These are phyloP conservation scores for Xylaria palmicola DNA, from an alignment of 495 filamentous ascomycete genomes.

Conservation along the genomic window DNA sequence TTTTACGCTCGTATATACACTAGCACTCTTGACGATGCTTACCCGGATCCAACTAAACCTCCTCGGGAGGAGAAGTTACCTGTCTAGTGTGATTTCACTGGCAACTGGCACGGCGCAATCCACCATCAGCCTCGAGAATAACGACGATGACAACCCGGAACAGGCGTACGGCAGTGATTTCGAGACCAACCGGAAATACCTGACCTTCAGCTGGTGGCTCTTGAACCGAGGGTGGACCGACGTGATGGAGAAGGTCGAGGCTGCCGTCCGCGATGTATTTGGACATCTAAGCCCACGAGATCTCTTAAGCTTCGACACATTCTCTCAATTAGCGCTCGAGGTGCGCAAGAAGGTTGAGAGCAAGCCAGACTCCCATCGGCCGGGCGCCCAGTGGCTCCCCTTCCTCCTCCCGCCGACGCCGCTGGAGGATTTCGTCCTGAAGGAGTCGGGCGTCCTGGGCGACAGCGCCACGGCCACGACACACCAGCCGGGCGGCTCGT, in stretches of 20 bases:
- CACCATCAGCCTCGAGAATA: constrained; percentile 80
- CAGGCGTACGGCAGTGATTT: constrained; percentile 86
- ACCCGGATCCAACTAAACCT: constrained; percentile 97
- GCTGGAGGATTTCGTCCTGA: constrained; percentile 77
- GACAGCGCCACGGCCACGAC: constrained; percentile 38
- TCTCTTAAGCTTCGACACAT: constrained; percentile 72
- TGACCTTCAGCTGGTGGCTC: constrained; percentile 98
- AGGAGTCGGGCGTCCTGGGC: constrained; percentile 73
- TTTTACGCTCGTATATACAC: constrained; percentile 87
- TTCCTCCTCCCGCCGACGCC: constrained; percentile 78
- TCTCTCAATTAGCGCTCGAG: constrained; percentile 74
- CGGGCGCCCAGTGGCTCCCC: constrained; percentile 68
- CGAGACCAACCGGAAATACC: constrained; percentile 88
- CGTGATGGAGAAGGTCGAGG: constrained; percentile 73
- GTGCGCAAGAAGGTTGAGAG: constrained; percentile 85
- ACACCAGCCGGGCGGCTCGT: constrained; percentile 15
- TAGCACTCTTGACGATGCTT: constrained; percentile 84
- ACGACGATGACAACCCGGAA: constrained; percentile 77
- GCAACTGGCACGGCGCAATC: constrained; percentile 63
- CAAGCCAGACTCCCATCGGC: constrained; percentile 61
- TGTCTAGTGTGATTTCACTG: constrained; percentile 88
- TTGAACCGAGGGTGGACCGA: constrained; percentile 86
- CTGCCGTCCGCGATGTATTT: constrained; percentile 82
- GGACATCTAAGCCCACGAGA: constrained; percentile 83
- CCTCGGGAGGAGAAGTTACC: constrained; percentile 89